Conservation (phyloP, 83 land plant species). For the Picea mariana region DNA sequence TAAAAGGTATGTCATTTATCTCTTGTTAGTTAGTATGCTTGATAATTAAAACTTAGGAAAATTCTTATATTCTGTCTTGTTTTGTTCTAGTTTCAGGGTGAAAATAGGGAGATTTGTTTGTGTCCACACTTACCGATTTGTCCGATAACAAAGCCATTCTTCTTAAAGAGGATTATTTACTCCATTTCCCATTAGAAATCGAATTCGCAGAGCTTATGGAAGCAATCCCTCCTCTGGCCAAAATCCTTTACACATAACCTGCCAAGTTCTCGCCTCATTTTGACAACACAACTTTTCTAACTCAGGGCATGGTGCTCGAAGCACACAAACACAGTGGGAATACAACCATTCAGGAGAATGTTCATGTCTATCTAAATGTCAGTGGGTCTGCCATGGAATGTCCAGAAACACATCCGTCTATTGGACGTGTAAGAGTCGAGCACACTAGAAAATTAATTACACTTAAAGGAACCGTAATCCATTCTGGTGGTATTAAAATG, state of each 20-base stretch:
- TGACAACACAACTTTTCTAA: conserved; percentile 59
- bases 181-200: conserved; percentile 64
- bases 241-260: conserved; percentile 62
- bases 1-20: too few relatives aligned
- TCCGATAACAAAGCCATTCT: conserved; percentile 35
- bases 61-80: too few relatives aligned
- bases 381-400: conserved; percentile 82
- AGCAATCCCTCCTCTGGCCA: conserved; percentile 50
- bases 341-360: conserved; percentile 49
- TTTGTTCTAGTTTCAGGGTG: too few relatives aligned
- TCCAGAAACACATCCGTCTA: conserved; percentile 86
- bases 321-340: conserved; percentile 23
- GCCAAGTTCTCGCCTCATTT: conserved; percentile 54
- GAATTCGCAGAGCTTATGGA: conserved; percentile 85
- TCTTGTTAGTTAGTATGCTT: too few relatives aligned
- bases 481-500: conserved; percentile 86
- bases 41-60: too few relatives aligned
- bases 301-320: conserved; percentile 50
- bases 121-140: too few relatives aligned
- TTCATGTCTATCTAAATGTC: conserved; percentile 82
- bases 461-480: conserved; percentile 80
- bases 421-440: conserved; percentile 87
- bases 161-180: conserved; percentile 49
- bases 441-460: conserved; percentile 81
- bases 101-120: too few relatives aligned